These are phyloP conservation scores for Stachybotrys chlorohalonatus DNA, from an alignment of 2,329 filamentous ascomycete species.

Conservation along the genomic window DNA sequence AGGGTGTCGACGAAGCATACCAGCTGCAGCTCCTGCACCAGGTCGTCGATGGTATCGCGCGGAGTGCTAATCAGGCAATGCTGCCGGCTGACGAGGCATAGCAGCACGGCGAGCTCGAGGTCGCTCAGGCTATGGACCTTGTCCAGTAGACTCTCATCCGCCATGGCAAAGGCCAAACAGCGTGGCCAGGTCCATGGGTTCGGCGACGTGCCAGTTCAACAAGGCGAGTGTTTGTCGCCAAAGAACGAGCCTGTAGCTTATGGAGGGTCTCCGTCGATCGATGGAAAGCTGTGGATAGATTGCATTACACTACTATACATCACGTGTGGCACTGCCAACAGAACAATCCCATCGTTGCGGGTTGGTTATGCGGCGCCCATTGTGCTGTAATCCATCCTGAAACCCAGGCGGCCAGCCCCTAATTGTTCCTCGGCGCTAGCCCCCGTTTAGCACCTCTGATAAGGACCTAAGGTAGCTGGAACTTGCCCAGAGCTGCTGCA, in stretches of 20 bases:
- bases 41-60: slow-evolving; percentile 48
- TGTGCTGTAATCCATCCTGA: not conserved
- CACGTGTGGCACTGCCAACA: not conserved
- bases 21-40: slow-evolving; percentile 66
- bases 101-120: slow-evolving; percentile 75
- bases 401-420: not conserved
- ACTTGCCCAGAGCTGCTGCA: not conserved
- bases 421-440: not conserved
- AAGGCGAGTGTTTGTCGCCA: not conserved
- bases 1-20: slow-evolving; percentile 27
- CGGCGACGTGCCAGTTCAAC: not conserved
- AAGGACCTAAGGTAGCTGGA: not conserved
- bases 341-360: too few species aligned
- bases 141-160: slow-evolving; percentile 50
- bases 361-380: too few species aligned
- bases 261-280: not conserved
- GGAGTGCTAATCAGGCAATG: slow-evolving; percentile 83
- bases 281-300: not conserved
- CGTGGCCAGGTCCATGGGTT: slow-evolving; percentile 16
- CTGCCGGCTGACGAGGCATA: slow-evolving; percentile 72
- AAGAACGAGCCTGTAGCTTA: not conserved
- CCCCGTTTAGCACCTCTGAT: not conserved
- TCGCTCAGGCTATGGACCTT: slow-evolving; percentile 75
- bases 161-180: slow-evolving; percentile 38
- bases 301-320: not conserved